Conservation (phyloP, 345 rosid genomes). For the Sisymbrium altissimum region DNA sequence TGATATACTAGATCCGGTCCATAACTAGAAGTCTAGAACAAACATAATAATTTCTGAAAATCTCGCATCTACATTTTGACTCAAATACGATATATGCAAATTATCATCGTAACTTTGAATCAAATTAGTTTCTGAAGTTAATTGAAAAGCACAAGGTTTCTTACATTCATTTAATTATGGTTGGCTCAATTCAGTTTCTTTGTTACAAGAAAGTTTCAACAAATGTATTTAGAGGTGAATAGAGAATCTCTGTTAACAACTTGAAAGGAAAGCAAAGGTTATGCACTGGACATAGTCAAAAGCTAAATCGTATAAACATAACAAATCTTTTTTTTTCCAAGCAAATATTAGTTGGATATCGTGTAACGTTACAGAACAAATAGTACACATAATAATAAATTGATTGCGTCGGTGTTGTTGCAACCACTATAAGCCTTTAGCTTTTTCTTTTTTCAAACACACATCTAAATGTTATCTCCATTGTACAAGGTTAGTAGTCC, state of each 20-base stretch:
- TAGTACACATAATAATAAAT: slow-evolving; percentile 22
- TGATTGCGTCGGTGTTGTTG: slow-evolving; percentile 28
- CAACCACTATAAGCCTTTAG: slow-evolving; percentile 25
- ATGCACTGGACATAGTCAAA: slow-evolving; percentile 12
- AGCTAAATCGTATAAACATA: slow-evolving; percentile 12
- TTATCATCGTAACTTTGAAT: not conserved
- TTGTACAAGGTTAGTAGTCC: not conserved
- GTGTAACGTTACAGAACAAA: slow-evolving; percentile 14
- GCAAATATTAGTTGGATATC: slow-evolving; percentile 19
- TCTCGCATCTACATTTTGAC: not conserved
- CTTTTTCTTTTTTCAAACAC: slow-evolving; percentile 20
- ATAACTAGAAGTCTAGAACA: not conserved
- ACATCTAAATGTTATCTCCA: slow-evolving; percentile 6
- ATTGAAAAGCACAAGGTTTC: not conserved
- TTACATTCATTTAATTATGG: not conserved
- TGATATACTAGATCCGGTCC: not conserved
- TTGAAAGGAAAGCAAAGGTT: slow-evolving; percentile 25
- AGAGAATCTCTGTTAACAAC: not conserved
- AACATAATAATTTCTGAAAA: not conserved
- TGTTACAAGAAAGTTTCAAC: not conserved
- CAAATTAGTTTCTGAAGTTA: not conserved
- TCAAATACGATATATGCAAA: not conserved
- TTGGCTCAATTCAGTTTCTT: not conserved
- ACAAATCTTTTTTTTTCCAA: slow-evolving; percentile 31
- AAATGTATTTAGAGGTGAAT: not conserved